These are phyloP conservation scores for Gilbertella persicaria DNA, from an alignment of 371 early-diverging fungal genomes.

Conservation along the genomic window DNA sequence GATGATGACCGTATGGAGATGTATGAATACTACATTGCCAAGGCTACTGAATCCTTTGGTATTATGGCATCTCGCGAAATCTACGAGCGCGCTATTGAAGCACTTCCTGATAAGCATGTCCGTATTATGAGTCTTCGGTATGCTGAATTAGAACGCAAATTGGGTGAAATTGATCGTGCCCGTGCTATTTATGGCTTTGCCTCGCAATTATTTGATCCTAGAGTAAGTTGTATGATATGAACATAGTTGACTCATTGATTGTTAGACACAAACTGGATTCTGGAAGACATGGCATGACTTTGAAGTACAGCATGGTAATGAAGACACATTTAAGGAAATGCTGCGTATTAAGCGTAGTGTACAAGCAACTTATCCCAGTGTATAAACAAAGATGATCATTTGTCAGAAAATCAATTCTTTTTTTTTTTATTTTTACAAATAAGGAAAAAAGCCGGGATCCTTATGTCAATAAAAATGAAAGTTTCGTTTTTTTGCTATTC, in stretches of 20 bases:
- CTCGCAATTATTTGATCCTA: slow-evolving; percentile 88
- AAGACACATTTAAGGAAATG: slow-evolving; percentile 98
- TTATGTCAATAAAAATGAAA: slow-evolving; percentile 19
- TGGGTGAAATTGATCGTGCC: slow-evolving; percentile 96
- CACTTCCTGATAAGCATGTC: slow-evolving; percentile 82
- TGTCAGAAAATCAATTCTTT: too few relatives aligned
- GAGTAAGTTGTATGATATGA: slow-evolving; percentile 38
- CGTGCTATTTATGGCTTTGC: slow-evolving; percentile 91
- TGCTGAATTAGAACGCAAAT: slow-evolving; percentile 83
- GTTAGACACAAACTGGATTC: slow-evolving; percentile 64
- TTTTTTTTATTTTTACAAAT: too few relatives aligned
- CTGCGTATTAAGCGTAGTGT: slow-evolving; percentile 89
- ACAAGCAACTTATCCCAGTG: slow-evolving; percentile 46
- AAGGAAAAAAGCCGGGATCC: neutral
- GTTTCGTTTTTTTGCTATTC: slow-evolving; percentile 7
- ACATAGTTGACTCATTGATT: neutral
- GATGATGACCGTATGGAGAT: slow-evolving; percentile 80
- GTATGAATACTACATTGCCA: slow-evolving; percentile 89
- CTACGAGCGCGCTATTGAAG: slow-evolving; percentile 89
- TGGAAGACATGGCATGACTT: slow-evolving; percentile 97
- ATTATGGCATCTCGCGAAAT: slow-evolving; percentile 86
- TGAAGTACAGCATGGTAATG: slow-evolving; percentile 96
- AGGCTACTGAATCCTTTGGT: slow-evolving; percentile 87
- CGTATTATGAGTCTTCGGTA: slow-evolving; percentile 81
- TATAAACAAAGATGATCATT: slow-evolving; percentile 24